These are phyloP conservation scores for Brassica hybrid DNA, from an alignment of 441 rosid species.

Conservation along the genomic window DNA sequence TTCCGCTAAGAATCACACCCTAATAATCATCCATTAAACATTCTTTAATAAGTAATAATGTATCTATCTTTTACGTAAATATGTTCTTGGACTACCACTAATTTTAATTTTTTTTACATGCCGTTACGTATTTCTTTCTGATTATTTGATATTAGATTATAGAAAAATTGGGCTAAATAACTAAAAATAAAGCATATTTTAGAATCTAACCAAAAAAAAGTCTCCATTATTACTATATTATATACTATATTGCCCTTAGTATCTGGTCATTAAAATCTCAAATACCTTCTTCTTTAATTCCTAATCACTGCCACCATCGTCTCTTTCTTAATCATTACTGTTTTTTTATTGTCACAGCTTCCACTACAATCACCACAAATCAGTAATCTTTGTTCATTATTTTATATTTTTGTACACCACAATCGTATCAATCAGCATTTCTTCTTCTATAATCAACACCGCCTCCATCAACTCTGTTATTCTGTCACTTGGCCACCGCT, in stretches of 20 bases:
- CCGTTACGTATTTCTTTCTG: too few species aligned
- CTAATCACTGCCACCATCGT: background rate
- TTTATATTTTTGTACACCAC: too few species aligned
- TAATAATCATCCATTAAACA: too few species aligned
- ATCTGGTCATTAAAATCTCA: background rate
- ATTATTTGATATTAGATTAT: too few species aligned
- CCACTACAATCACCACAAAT: background rate
- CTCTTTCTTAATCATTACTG: background rate
- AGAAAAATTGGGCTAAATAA: too few species aligned
- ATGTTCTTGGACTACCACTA: constrained; percentile 34
- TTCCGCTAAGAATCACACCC: too few species aligned
- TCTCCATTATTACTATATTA: background rate
- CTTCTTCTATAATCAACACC: too few species aligned
- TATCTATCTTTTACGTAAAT: background rate
- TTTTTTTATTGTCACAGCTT: background rate
- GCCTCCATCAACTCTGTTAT: too few species aligned
- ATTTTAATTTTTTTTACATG: background rate
- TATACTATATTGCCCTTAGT: background rate
- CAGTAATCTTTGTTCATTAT: too few species aligned
- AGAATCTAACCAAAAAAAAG: background rate
- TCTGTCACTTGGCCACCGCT: background rate
- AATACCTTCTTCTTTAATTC: background rate
- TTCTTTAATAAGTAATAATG: constrained; percentile 22
- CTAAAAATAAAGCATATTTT: too few species aligned
- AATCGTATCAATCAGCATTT: too few species aligned